Evolutionary conservation across 768 basidiomycete species (phyloP).

Genomic region (Suillus paluster): DNA sequence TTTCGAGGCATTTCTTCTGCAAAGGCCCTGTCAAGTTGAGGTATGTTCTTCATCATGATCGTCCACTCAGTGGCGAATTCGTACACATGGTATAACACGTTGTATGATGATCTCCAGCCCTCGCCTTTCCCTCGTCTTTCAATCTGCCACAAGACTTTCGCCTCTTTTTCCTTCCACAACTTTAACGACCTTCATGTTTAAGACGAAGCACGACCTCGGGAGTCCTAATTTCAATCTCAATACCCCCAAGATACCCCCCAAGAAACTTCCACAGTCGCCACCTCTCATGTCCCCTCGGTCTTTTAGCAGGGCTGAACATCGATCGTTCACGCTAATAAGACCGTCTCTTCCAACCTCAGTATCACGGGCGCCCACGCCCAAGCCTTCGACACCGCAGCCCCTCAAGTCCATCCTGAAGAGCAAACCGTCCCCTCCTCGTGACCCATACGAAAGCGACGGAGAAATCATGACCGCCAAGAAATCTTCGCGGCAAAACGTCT

Average conservation of each 20-base stretch:
- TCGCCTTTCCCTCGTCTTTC: conserved; percentile 18
- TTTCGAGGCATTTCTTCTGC: conserved; percentile 17
- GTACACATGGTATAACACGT: conserved; percentile 8
- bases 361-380: neutral
- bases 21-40: conserved; percentile 15
- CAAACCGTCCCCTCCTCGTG: conserved; percentile 14
- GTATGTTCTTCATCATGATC: conserved; percentile 17
- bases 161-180: conserved; percentile 24
- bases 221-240: conserved; percentile 7
- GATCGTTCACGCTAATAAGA: neutral
- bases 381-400: conserved; percentile 15
- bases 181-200: conserved; percentile 8
- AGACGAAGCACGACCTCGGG: conserved; percentile 4
- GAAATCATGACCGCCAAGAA: conserved; percentile 29
- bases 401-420: conserved; percentile 38
- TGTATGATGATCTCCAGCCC: conserved; percentile 3
- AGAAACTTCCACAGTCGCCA: conserved; percentile 1
- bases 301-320: conserved; percentile 1
- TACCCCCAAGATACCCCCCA: conserved; percentile 6
- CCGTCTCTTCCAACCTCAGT: neutral
- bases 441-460: conserved; percentile 36
- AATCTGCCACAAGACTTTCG: conserved; percentile 20
- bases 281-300: neutral
- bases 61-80: neutral
- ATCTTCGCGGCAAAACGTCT: conserved; percentile 17